Evolutionary conservation across 202 grass and related monocot species (phyloP).

Genomic region (Setaria viridis): DNA sequence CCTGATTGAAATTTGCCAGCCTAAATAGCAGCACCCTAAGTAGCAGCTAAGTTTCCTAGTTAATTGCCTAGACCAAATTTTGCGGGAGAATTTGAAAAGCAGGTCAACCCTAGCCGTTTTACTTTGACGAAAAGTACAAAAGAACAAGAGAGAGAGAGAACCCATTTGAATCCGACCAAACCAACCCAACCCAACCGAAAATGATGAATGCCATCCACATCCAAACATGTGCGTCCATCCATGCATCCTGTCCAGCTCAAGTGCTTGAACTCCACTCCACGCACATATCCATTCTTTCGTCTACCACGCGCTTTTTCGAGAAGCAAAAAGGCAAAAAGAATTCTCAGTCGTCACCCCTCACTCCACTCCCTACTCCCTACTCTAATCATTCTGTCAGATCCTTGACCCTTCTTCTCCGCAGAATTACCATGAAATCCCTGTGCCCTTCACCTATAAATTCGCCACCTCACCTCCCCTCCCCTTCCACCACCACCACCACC

Average conservation of each 20-base stretch:
- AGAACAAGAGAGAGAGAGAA: background rate
- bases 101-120: constrained; percentile 27
- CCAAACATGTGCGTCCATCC: constrained; percentile 35
- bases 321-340: constrained; percentile 8
- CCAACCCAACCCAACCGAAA: constrained; percentile 46
- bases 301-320: constrained; percentile 28
- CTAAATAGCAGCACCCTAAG: too few species aligned
- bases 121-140: constrained; percentile 29
- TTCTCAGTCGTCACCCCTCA: background rate
- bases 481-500: background rate
- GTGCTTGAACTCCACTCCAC: constrained; percentile 27
- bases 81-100: background rate
- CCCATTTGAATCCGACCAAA: constrained; percentile 57
- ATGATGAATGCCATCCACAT: constrained; percentile 7
- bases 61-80: background rate
- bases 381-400: background rate
- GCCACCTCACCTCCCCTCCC: background rate
- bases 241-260: constrained; percentile 6
- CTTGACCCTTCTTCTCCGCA: background rate
- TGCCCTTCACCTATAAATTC: constrained; percentile 48
- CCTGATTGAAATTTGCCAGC: background rate
- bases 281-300: background rate
- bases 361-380: background rate
- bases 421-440: constrained; percentile 31
- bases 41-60: background rate